Conservation (phyloP, 371 early-diverging fungal species). For the Lichtheimia ramosa region DNA sequence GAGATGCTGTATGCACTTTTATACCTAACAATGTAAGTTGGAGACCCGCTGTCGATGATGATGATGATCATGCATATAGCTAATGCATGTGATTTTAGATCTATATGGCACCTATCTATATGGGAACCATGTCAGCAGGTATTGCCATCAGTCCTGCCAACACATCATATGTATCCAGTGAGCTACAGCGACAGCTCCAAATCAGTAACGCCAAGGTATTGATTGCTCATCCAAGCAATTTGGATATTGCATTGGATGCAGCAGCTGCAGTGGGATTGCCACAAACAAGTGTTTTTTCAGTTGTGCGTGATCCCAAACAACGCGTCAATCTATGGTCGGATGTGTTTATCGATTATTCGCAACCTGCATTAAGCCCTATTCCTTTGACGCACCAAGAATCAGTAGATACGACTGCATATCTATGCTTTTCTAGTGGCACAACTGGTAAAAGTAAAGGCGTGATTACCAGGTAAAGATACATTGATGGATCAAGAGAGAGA, state of each 20-base stretch:
- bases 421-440: conserved; percentile 26
- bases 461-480: conserved; percentile 16
- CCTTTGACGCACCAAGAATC: conserved; percentile 9
- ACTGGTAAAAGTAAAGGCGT: conserved; percentile 28
- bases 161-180: conserved; percentile 65
- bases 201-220: conserved; percentile 61
- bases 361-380: conserved; percentile 2
- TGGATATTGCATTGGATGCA: conserved; percentile 48
- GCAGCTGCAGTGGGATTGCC: conserved; percentile 49
- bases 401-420: conserved; percentile 9
- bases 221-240: conserved; percentile 37
- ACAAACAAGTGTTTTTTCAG: conserved; percentile 6
- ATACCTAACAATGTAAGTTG: conserved; percentile 19
- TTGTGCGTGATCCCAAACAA: conserved; percentile 8
- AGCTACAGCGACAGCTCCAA: conserved; percentile 65
- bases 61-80: background rate
- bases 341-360: conserved; percentile 6
- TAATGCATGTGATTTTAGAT: conserved; percentile 15
- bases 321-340: conserved; percentile 9
- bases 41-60: background rate
- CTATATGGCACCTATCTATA: conserved; percentile 15
- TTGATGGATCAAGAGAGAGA: background rate
- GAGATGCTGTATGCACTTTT: conserved; percentile 15
- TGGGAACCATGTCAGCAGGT: conserved; percentile 20
- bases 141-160: conserved; percentile 65